Evolutionary conservation across 2,329 filamentous ascomycete species (phyloP).

Genomic region (Pseudogymnoascus sp.): DNA sequence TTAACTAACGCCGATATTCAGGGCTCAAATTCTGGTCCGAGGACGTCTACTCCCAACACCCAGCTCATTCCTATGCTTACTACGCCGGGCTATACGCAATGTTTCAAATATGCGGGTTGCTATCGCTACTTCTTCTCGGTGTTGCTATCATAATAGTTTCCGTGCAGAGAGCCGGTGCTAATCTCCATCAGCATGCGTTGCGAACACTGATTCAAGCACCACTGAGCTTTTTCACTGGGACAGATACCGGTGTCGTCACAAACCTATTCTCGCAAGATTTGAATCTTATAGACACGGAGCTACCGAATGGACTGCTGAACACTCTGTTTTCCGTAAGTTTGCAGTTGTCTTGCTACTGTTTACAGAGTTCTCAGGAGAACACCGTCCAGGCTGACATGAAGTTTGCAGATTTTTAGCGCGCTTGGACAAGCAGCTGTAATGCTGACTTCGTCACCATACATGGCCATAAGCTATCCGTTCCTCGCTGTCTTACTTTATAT

Average conservation of each 20-base stretch:
- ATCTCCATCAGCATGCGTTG: constrained; percentile 23
- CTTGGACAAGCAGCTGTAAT: background rate
- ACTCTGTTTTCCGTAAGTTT: constrained; percentile 11
- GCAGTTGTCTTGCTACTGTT: background rate
- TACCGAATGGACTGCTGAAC: constrained; percentile 15
- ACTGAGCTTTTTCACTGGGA: constrained; percentile 37
- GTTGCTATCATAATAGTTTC: constrained; percentile 19
- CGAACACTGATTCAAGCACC: constrained; percentile 26
- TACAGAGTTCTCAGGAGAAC: background rate
- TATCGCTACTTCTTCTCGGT: constrained; percentile 20
- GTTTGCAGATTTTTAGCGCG: background rate
- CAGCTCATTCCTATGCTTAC: constrained; percentile 20
- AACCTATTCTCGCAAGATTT: constrained; percentile 42
- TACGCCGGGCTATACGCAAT: constrained; percentile 26
- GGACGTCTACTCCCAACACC: constrained; percentile 17
- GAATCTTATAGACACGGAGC: constrained; percentile 18
- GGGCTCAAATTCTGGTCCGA: constrained; percentile 25
- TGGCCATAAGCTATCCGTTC: constrained; percentile 11
- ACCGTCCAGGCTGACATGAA: background rate
- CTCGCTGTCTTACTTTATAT: constrained; percentile 5
- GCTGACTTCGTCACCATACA: background rate
- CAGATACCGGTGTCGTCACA: constrained; percentile 38
- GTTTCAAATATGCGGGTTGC: constrained; percentile 23
- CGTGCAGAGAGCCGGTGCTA: constrained; percentile 21
- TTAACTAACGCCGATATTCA: constrained; percentile 11